Base-by-base conservation (phyloP, 2,329 filamentous ascomycete species). In the Paecilomyces sp. region DNA sequence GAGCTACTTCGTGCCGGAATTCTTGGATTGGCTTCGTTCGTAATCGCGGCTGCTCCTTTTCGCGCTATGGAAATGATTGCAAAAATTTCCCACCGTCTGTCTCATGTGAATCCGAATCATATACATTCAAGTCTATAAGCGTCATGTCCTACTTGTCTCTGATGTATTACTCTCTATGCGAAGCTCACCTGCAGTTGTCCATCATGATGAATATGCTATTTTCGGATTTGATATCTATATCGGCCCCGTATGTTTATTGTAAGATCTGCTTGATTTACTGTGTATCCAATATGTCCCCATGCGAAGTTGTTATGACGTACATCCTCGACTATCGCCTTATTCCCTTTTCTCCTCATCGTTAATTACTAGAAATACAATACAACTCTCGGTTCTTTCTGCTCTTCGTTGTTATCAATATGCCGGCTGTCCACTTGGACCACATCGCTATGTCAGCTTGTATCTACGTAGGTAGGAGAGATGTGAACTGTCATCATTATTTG, bases 1-100 rank as follows among this genome's bases (percentile, higher is more conserved):
- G 68, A 94, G 86, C 76, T 99, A 99, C 77, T 97, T 97, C 70
- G 92, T 90, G 0, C 94, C 94, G 0, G 90, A 88, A 55, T 87
- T 88, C 64, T 67, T 88, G 64, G 84, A 87, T 61, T 88, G 85
- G 85, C 71, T 88, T 15, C 51, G 51, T 47, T 71, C 58, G 25
- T 66, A 63, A 56, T 24, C 28, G 22, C 51, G 63, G 55, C n/a
- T 53, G 51, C 51, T 53, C 2, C n/a, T 25, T 15, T 53, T 53
- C 13, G 50, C 13, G 13, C 6, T 18, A 53, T 53, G 22, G 9
- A 13, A 30, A 30, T 22, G n/a, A 61, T 63, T 58, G 56, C 22
- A 62, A 58, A 6, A 53, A 58, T 36, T 3, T 2, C 12, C 22
- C 22, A 31, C 22, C 33, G 36, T 12, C 12, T 56, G 11, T 53